Evolutionary conservation across 2,329 filamentous ascomycete genomes (phyloP).

Genomic region (Rhynchosporium agropyri): DNA sequence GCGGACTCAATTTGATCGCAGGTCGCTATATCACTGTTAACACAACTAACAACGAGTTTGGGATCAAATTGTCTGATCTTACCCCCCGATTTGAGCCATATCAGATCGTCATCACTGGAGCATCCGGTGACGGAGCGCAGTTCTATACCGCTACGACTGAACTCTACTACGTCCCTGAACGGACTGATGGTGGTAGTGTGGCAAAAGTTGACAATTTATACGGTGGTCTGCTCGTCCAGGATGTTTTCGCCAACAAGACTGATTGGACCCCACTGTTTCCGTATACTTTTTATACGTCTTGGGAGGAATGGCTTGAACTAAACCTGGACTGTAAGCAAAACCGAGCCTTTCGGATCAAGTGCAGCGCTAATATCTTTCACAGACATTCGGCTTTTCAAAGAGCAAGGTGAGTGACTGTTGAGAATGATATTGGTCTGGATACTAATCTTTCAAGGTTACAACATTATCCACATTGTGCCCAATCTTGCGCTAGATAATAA

Average conservation of each 20-base stretch:
- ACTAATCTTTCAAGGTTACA: conserved; percentile 14
- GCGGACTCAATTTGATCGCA: conserved; percentile 34
- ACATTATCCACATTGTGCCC: conserved; percentile 40
- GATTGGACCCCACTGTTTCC: conserved; percentile 45
- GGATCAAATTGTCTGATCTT: conserved; percentile 41
- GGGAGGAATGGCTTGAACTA: conserved; percentile 44
- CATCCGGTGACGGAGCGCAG: conserved; percentile 38
- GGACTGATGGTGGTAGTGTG: conserved; percentile 47
- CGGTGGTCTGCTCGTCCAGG: conserved; percentile 47
- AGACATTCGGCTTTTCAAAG: conserved; percentile 43
- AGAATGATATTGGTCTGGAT: background rate
- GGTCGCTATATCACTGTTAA: conserved; percentile 42
- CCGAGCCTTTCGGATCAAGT: background rate
- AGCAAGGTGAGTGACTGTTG: conserved; percentile 24
- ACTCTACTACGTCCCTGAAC: conserved; percentile 46
- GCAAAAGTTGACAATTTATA: conserved; percentile 50
- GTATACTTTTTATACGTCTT: conserved; percentile 50
- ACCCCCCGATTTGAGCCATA: conserved; percentile 43
- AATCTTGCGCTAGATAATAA: conserved; percentile 41
- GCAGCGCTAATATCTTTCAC: background rate
- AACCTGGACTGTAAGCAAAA: conserved; percentile 39
- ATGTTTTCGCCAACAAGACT: conserved; percentile 36
- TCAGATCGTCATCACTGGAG: conserved; percentile 43
- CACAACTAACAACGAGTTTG: conserved; percentile 43
- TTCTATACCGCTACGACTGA: conserved; percentile 44